Base-by-base conservation (phyloP, 2,329 filamentous ascomycete species). In the Monosporascus sp. region DNA sequence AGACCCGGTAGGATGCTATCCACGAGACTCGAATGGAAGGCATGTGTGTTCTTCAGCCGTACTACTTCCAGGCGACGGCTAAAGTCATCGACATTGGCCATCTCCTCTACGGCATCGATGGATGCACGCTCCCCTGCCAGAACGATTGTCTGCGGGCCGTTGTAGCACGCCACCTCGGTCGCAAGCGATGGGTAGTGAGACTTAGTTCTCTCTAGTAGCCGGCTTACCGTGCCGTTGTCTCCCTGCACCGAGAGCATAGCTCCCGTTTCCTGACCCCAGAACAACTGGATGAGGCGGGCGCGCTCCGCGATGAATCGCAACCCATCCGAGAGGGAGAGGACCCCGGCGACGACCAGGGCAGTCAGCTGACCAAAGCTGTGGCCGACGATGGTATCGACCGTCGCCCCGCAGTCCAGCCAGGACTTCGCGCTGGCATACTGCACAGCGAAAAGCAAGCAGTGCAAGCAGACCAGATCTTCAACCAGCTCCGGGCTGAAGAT, bases 321-420 rank as follows among this genome's bases (percentile, higher is more conserved):
- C 0, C 68, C 60, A 38, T 73, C 68, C 4, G 53, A 3, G 0
- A 74, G 56, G 0, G 56, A 60, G 2, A 76, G 50, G 0, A 56
- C 52, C 0, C 68, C 67, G 0, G 71, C 59, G 0, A 75, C 52
- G 45, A 70, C 72, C 0, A 74, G 58, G 0, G 72, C 72, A 0
- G 70, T 70, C 3, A 76, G 60, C 58, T 76, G 68, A 1, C 74
- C 74, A 35, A 74, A 71, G 54, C 68, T 72, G 56, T 75, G 72
- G 1, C 73, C 74, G 1, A 75, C 62, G 0, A 72, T 58, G 9
- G 59, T 64, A 3, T 48, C 52, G 2, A 58, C 54, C 16, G 53
- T 19, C 7, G 71, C 24, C 1, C 72, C 71, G 19, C 58, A 63
- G 47, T 71, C 69, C 0, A 73, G 64, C 72, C 71, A 73, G 16